A percentile compares a stretch with the other conserved stretches of the same genome.
These are phyloP conservation scores for Aspergillus phoenicis DNA, from an alignment of 2,329 filamentous ascomycete genomes.

Conservation along the genomic window DNA sequence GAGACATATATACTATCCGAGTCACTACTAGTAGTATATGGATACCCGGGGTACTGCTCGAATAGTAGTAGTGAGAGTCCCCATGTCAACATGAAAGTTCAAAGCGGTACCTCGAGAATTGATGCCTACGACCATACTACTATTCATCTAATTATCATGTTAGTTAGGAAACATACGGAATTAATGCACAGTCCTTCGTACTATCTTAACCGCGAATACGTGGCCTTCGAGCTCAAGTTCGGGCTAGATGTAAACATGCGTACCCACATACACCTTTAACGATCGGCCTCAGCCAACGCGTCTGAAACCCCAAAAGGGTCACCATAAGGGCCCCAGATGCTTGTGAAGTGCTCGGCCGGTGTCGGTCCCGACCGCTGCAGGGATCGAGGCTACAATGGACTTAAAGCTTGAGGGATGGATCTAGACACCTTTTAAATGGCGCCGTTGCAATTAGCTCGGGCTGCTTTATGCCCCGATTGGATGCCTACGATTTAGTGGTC, in stretches of 20 bases:
- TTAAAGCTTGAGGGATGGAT: neutral
- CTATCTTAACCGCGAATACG: too few species aligned
- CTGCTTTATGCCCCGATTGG: neutral
- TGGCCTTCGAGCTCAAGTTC: too few species aligned
- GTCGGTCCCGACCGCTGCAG: neutral
- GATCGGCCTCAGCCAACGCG: neutral
- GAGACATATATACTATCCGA: too few species aligned
- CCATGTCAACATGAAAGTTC: too few species aligned
- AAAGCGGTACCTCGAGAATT: too few species aligned
- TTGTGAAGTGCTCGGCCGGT: neutral
- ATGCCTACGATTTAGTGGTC: neutral
- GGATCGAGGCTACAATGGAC: neutral
- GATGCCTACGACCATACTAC: too few species aligned
- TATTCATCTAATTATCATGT: too few species aligned
- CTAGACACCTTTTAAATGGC: neutral
- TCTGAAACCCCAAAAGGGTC: neutral
- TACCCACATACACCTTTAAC: neutral
- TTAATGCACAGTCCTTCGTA: too few species aligned
- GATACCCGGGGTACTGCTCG: too few species aligned
- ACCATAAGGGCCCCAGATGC: neutral
- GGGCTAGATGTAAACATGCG: neutral
- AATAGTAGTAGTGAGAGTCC: too few species aligned
- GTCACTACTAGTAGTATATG: too few species aligned
- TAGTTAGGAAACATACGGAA: too few species aligned
- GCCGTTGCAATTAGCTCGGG: neutral